Evolutionary conservation across 2,329 filamentous ascomycete genomes (phyloP), one percentile per base, ranked within the genome.

Genomic region (Aspergillus cejpii): DNA sequence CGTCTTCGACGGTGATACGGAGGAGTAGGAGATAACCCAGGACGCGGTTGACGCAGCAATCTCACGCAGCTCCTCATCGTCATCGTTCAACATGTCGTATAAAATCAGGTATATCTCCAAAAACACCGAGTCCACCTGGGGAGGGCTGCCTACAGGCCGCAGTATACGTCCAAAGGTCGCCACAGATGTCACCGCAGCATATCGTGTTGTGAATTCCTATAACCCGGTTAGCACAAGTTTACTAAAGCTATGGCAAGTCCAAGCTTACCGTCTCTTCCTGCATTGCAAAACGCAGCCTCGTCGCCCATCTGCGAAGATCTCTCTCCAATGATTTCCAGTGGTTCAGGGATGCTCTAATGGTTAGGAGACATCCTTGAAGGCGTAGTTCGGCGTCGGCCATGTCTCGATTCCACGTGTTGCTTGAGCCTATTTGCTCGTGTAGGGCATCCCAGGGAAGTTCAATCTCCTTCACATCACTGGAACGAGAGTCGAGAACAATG

Each of bases 1-100:
- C 12, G 56, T 53, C 6, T 51, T 52, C 5, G 48, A 37, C 6
- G 59, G 57, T 1, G 58, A 63, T 2, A 65, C 53, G 5, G 56
- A 55, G 0, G 61, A 63, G 34, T 62, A 60, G 6, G 63, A 66
- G 0, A 71, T 54, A 0, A 68, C 44, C 51, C 58, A 61, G 3
- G 67, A 70, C 11, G 65, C 62, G 1, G 63, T 61, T 5, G 58
- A 52, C 5, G 70, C 78, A 6, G 83, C 84, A 1, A 78, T 63
- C 26, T 83, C 77, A 36, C 91, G 80, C 51, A 96, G 78, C 45
- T 96, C 89, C 50, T 95, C 87, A 60, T 97, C 91, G 60, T 97
- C 91, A 60, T 97, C 92, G 59, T 87, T 85, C 3, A 94, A 74
- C 37, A 81, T 74, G 60, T 88, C 83, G 64, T 92, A 90, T 1